phyloP scores from a whole-genome alignment of 2,329 filamentous ascomycete species.

The Pseudonectria foliicola region DNA sequence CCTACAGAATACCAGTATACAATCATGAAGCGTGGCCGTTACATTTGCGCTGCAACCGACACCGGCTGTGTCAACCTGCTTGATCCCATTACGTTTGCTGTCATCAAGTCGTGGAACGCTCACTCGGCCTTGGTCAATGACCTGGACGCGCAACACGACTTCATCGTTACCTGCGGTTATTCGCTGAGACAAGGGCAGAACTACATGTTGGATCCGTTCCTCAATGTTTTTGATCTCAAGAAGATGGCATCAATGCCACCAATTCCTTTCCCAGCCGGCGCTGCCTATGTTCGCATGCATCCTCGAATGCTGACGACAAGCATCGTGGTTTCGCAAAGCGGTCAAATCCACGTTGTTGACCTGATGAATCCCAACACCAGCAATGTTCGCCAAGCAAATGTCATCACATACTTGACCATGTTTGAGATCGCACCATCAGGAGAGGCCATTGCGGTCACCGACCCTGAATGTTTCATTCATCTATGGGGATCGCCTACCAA shows the following conservation, averaged over 20 bases:
- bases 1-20: conserved; percentile 72
- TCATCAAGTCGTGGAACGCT: conserved; percentile 84
- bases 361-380: conserved; percentile 88
- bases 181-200: conserved; percentile 67
- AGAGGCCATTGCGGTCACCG: conserved; percentile 74
- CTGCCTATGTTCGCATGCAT: conserved; percentile 93
- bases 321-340: conserved; percentile 84
- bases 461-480: conserved; percentile 71
- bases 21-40: conserved; percentile 83
- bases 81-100: conserved; percentile 67
- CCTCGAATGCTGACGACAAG: conserved; percentile 91
- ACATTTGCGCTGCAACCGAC: conserved; percentile 86
- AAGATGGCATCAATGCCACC: conserved; percentile 81
- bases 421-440: conserved; percentile 85
- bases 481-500: conserved; percentile 85
- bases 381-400: conserved; percentile 75
- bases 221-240: conserved; percentile 94
- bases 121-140: conserved; percentile 87
- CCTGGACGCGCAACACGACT: conserved; percentile 95
- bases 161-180: conserved; percentile 90
- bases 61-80: conserved; percentile 79
- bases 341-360: conserved; percentile 93
- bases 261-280: conserved; percentile 85
- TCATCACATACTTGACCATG: conserved; percentile 65
- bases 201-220: conserved; percentile 82